Conservation (phyloP, 805 yeast species). For the Starmerella bacillaris region DNA sequence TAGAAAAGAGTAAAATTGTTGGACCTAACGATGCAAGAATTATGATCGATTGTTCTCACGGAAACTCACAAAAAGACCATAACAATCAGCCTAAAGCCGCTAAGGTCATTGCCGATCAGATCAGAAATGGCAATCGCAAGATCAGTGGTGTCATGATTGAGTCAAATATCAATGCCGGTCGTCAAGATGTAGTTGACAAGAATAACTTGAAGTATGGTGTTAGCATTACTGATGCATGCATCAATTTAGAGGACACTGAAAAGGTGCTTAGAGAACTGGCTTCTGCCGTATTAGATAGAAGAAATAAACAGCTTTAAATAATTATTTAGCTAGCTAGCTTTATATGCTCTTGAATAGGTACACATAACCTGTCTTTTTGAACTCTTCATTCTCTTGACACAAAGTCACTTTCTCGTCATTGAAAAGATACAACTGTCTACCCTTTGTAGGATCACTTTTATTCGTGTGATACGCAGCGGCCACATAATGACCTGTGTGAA, state of each 20-base stretch:
- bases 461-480: too few relatives aligned
- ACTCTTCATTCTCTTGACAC: conserved; percentile 28
- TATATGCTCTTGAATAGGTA: conserved; percentile 29
- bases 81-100: conserved; percentile 87
- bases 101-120: conserved; percentile 56
- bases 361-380: conserved; percentile 33
- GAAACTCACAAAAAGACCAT: conserved; percentile 81
- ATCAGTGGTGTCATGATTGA: conserved; percentile 96
- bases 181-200: conserved; percentile 68
- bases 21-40: conserved; percentile 34
- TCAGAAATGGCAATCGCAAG: conserved; percentile 49
- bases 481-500: conserved; percentile 87
- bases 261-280: conserved; percentile 53
- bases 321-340: too few relatives aligned
- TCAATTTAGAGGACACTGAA: conserved; percentile 73
- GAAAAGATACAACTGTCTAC: conserved; percentile 50
- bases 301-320: background rate
- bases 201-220: conserved; percentile 71
- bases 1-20: conserved; percentile 28
- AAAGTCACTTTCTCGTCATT: conserved; percentile 76
- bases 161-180: conserved; percentile 77
- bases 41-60: conserved; percentile 97
- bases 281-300: conserved; percentile 58
- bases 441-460: too few relatives aligned
- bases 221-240: conserved; percentile 95